Base-by-base conservation (phyloP, 352 stramenopile genomes). In the Pythium brachiatum region DNA sequence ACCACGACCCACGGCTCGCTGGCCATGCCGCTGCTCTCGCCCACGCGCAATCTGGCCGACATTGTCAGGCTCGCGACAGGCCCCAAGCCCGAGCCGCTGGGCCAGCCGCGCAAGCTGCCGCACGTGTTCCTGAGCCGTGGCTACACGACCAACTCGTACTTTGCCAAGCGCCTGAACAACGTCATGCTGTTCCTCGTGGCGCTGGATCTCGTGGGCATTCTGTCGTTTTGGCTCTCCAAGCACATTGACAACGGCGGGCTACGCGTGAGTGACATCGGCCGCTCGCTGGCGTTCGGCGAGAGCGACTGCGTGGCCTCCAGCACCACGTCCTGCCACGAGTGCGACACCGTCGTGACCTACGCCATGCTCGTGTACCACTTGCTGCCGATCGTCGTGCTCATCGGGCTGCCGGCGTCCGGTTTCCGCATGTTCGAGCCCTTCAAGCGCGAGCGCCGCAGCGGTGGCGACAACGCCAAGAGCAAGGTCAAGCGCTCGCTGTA, bases 91-190 rank as follows among this genome's bases (percentile, higher is more conserved):
- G 47, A 63, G 26, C 68, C 69, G 5, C 81, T 62, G 8, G 74
- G 81, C 21, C 53, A 66, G 21, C 70, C 78, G 16, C 74, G 71
- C 32, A 44, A 64, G 38, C 64, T 90, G 29, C 78, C 83, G 16
- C 57, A 51, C 26, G 62, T 67, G 23, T 82, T 86, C 41, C 69
- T 90, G 21, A 71, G 73, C 13, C 20, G 71, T 2, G 78, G 76
- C 11, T 92, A 86, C 66, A 75, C 75, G 4, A 59, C 59, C 36
- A 94, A 94, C 64, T 92, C 86, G 74, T 94, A 90, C 66, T 94
- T 94, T 70, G 84, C 78, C 20, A 74, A 83, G 63, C 73, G 81
- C 0, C 67, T 94, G 50, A 74, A 75, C 25, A 61, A 79, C 59
- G 73, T 69, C 38, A 79, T 76, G 57, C 38, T 90, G 9, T 57